These are phyloP conservation scores for Priceomyces melissophilus DNA, from an alignment of 805 yeast species.

Conservation along the genomic window DNA sequence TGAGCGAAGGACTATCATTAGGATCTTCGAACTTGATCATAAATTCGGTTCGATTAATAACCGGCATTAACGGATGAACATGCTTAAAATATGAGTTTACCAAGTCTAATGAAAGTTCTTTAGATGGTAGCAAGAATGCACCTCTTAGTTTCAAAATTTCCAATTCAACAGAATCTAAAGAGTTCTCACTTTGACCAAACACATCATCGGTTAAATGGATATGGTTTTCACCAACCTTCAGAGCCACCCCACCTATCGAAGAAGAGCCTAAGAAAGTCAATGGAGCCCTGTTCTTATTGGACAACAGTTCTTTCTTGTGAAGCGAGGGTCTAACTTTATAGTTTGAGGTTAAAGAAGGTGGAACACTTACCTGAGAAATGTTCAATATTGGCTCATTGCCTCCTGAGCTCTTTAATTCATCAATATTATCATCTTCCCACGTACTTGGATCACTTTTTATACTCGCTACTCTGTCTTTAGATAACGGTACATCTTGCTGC, in stretches of 20 bases:
- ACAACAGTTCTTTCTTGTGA: constrained; percentile 30
- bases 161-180: constrained; percentile 57
- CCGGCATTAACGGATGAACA: constrained; percentile 68
- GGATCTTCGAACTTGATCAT: constrained; percentile 54
- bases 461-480: not conserved
- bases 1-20: constrained; percentile 56
- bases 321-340: constrained; percentile 38
- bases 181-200: constrained; percentile 30
- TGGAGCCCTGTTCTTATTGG: constrained; percentile 23
- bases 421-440: not conserved
- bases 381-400: constrained; percentile 38
- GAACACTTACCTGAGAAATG: constrained; percentile 39
- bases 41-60: constrained; percentile 60
- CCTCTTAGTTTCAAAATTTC: constrained; percentile 63
- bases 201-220: constrained; percentile 41
- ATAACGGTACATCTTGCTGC: constrained; percentile 1
- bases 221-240: constrained; percentile 47
- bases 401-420: not conserved
- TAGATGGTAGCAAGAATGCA: constrained; percentile 65
- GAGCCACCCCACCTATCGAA: constrained; percentile 46
- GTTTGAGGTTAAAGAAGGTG: constrained; percentile 41
- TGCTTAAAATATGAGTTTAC: constrained; percentile 59
- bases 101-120: constrained; percentile 55
- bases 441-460: not conserved
- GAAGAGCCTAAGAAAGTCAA: constrained; percentile 54